A percentile compares a stretch with the other conserved stretches of the same genome.
These are phyloP conservation scores for Globisporangium yorkense DNA, from an alignment of 352 stramenopile genomes.

Conservation along the genomic window DNA sequence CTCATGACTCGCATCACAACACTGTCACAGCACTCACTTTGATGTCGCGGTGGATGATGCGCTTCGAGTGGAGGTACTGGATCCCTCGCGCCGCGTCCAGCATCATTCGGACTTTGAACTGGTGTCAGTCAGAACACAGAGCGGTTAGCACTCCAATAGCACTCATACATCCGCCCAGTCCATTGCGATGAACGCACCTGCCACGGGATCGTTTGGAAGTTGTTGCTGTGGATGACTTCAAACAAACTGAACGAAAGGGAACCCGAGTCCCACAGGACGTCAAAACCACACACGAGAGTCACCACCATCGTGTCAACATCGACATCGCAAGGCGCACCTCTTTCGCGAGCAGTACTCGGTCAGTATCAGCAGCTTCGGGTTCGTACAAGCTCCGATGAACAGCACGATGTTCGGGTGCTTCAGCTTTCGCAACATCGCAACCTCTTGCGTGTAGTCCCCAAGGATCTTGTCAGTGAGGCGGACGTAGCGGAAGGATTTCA, in stretches of 20 bases:
- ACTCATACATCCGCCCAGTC: not conserved
- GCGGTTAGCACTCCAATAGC: not conserved
- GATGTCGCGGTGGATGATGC: conserved; percentile 88
- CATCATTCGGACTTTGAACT: conserved; percentile 91
- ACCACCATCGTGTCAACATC: too few relatives aligned
- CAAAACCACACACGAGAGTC: not conserved
- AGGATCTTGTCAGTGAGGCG: conserved; percentile 87
- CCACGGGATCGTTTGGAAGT: conserved; percentile 87
- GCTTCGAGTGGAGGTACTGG: conserved; percentile 82
- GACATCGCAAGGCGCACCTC: conserved; percentile 33
- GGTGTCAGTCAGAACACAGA: not conserved
- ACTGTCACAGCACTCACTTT: conserved; percentile 39
- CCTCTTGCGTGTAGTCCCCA: conserved; percentile 80
- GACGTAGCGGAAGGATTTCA: conserved; percentile 86
- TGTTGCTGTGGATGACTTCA: conserved; percentile 86
- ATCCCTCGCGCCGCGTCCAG: conserved; percentile 84
- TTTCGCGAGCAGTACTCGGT: conserved; percentile 88
- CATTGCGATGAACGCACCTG: conserved; percentile 35
- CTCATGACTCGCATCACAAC: not conserved
- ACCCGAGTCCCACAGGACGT: not conserved
- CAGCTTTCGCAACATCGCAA: conserved; percentile 79
- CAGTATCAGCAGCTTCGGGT: conserved; percentile 87
- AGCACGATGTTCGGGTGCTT: conserved; percentile 89
- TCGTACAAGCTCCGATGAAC: conserved; percentile 88
- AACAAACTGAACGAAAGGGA: conserved; percentile 48